These are phyloP conservation scores for Collybiopsis confluens DNA, from an alignment of 768 basidiomycete genomes.

Conservation along the genomic window DNA sequence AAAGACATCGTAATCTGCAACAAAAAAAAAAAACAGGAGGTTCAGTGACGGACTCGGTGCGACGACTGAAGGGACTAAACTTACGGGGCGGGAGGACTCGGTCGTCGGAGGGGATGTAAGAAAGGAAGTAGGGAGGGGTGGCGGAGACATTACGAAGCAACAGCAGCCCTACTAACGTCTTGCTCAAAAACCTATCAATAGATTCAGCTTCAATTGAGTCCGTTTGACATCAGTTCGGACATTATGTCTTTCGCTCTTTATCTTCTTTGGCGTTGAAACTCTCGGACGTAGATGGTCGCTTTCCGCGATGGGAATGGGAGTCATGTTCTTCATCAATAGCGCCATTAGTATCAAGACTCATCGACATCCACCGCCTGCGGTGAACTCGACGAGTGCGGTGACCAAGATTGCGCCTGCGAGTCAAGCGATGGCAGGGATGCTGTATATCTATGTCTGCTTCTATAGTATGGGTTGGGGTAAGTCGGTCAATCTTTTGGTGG, in stretches of 20 bases:
- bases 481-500: too few relatives aligned
- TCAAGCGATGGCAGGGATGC: slow-evolving; percentile 61
- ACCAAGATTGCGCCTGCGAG: slow-evolving; percentile 29
- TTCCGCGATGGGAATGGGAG: slow-evolving; percentile 54
- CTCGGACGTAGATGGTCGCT: slow-evolving; percentile 55
- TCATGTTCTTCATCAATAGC: slow-evolving; percentile 59
- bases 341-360: slow-evolving; percentile 59
- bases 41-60: too few relatives aligned
- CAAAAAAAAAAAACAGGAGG: too few relatives aligned
- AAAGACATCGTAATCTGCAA: background rate
- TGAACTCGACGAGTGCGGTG: slow-evolving; percentile 13
- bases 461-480: slow-evolving; percentile 61
- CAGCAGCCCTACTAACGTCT: background rate
- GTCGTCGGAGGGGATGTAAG: too few relatives aligned
- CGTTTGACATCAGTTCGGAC: too few relatives aligned
- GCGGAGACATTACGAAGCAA: too few relatives aligned
- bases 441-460: slow-evolving; percentile 61
- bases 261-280: slow-evolving; percentile 66
- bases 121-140: too few relatives aligned
- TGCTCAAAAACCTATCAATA: too few relatives aligned
- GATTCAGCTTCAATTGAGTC: too few relatives aligned
- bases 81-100: too few relatives aligned
- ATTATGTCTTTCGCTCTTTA: slow-evolving; percentile 53
- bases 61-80: too few relatives aligned
- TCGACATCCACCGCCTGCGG: slow-evolving; percentile 33